Base-by-base conservation (phyloP, 208 protist species). In the Crithidia acanthocephali region DNA sequence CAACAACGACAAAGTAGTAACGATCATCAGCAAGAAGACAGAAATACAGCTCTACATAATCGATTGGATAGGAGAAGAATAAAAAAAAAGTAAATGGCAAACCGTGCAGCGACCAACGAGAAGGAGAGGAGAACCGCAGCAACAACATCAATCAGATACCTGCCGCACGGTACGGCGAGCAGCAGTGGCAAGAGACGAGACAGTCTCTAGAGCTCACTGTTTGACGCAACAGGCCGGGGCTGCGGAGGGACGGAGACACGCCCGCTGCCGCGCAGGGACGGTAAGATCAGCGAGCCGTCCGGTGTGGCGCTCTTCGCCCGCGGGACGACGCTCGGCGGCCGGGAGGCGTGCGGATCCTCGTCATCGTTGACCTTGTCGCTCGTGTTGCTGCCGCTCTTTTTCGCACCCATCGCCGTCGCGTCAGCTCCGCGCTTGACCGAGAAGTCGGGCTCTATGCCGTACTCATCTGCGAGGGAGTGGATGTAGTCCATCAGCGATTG, bases 401-500 rank as follows among this genome's bases (percentile, higher is more conserved):
- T 37, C n/a, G 20, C 42, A 13, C 52, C 30, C 27, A 11, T 6
- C 52, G 44, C 20, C 35, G 25, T 16, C 37, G 6, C 5, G 2
- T 63, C 25, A 9, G 7, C 25, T 2, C 1, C 27, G 42, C 18
- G 42, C 44, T 27, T 35, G 8, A 66, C 15, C 1, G 48, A 50
- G 22, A 73, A 62, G 23, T 61, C 40, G 5, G 68, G 48, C 25
- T 65, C 56, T n/a, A 73, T 66, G 50, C 58, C 37, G 45, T 65
- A 58, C 50, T 73, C 58, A 13, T 73, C 56, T 40, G 57, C 51
- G 8, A 67, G 28, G 50, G 45, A 59, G 25, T 27, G 33, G 32
- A 72, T 64, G 56, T 57, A 72, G 56, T 72, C 56, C 56, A 72
- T 72, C 18, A 72, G 56, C 22, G 67, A 53, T 44, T 47, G 50